phyloP scores from a whole-genome alignment of 768 basidiomycete species.

The Lentinula lateritia region DNA sequence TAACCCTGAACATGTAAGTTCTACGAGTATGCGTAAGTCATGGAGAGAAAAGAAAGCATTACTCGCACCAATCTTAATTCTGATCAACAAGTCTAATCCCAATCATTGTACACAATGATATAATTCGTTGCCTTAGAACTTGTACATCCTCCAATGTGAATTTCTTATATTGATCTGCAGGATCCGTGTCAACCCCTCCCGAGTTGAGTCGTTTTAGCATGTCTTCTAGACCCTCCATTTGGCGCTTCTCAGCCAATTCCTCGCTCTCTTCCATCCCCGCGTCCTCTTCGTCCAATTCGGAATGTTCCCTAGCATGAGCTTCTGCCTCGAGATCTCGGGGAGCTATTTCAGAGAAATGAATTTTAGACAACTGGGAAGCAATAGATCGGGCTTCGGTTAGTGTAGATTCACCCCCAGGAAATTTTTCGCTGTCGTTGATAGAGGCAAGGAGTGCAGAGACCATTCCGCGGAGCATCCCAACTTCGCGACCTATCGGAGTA shows the following conservation, averaged over 20 bases:
- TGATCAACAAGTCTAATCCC: constrained; percentile 21
- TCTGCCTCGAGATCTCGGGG: constrained; percentile 77
- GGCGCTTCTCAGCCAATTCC: constrained; percentile 38
- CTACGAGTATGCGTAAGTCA: too few relatives aligned
- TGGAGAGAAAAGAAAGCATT: too few relatives aligned
- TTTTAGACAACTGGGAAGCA: constrained; percentile 43
- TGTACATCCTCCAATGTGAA: constrained; percentile 36
- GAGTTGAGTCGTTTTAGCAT: constrained; percentile 41
- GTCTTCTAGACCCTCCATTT: constrained; percentile 53
- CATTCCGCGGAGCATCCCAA: constrained; percentile 75
- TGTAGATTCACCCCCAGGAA: constrained; percentile 12
- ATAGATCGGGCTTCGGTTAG: constrained; percentile 49
- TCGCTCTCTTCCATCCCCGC: constrained; percentile 29
- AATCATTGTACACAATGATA: constrained; percentile 23
- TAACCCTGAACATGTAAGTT: too few relatives aligned
- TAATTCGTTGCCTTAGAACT: constrained; percentile 30
- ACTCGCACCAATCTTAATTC: constrained; percentile 12
- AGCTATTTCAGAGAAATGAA: constrained; percentile 68
- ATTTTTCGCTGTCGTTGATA: constrained; percentile 14
- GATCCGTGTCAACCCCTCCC: constrained; percentile 12
- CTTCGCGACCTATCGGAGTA: constrained; percentile 65
- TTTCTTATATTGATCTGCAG: constrained; percentile 12
- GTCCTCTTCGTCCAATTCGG: constrained; percentile 28
- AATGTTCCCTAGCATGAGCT: constrained; percentile 66
- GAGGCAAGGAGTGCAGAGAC: constrained; percentile 56